Conservation (phyloP, 129 eudicot species). For the Lonicera japonica region DNA sequence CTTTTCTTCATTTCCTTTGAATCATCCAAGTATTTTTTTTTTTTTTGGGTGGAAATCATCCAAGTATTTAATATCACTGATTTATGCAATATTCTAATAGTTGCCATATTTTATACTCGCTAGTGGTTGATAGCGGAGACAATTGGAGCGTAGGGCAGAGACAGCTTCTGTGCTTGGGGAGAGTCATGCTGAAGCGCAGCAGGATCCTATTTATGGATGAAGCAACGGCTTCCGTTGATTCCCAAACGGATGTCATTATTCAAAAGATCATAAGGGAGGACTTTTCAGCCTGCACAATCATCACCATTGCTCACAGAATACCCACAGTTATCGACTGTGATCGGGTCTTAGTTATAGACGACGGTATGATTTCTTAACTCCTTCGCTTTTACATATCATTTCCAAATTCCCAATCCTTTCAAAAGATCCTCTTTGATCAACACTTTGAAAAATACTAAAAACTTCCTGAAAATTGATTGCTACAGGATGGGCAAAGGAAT, state of each 20-base stretch:
- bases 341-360: slow-evolving; percentile 81
- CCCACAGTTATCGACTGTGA: slow-evolving; percentile 99
- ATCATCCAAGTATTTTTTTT: neutral
- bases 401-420: neutral
- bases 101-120: neutral
- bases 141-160: slow-evolving; percentile 97
- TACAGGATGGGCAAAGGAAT: slow-evolving; percentile 63
- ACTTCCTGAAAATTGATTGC: neutral
- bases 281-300: slow-evolving; percentile 63
- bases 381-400: neutral
- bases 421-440: too few relatives aligned
- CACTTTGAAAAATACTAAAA: too few relatives aligned
- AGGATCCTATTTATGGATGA: slow-evolving; percentile 82
- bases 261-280: slow-evolving; percentile 89
- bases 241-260: slow-evolving; percentile 83
- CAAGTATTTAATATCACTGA: neutral
- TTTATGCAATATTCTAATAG: neutral
- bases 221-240: slow-evolving; percentile 96
- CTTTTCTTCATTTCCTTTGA: neutral
- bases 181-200: slow-evolving; percentile 76
- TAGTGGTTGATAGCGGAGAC: slow-evolving; percentile 77
- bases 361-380: slow-evolving; percentile 31
- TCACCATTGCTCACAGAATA: slow-evolving; percentile 97
- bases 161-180: slow-evolving; percentile 86
- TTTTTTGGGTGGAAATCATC: too few relatives aligned